Percentiles rank a stretch among this genome's conserved stretches.
These are phyloP conservation scores for Thielaviopsis populi DNA, from an alignment of 2,329 filamentous ascomycete genomes.

Conservation along the genomic window DNA sequence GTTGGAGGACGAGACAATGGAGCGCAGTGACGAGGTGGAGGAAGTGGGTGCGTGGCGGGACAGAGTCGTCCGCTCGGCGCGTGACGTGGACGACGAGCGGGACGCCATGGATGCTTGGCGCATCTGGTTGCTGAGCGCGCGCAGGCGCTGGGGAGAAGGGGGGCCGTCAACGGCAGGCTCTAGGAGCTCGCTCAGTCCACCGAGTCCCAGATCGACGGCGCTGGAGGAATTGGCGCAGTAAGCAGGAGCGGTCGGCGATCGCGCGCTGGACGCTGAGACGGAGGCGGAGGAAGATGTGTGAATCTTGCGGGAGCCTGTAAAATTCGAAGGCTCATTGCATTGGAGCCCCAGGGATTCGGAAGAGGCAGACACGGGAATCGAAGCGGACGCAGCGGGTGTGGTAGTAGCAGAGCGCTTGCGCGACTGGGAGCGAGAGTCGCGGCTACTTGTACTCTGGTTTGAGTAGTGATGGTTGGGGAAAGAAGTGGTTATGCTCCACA, in stretches of 20 bases:
- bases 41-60: conserved; percentile 32
- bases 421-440: conserved; percentile 12
- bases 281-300: neutral
- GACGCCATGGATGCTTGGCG: conserved; percentile 33
- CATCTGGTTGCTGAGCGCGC: conserved; percentile 44
- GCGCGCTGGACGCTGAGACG: neutral
- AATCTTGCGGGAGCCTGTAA: conserved; percentile 1
- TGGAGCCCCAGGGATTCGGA: conserved; percentile 11
- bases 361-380: neutral
- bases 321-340: conserved; percentile 9
- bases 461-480: conserved; percentile 15
- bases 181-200: conserved; percentile 30
- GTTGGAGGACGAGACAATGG: conserved; percentile 22
- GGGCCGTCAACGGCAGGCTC: conserved; percentile 46
- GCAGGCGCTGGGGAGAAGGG: conserved; percentile 44
- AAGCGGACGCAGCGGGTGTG: neutral
- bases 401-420: conserved; percentile 14
- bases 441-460: conserved; percentile 10
- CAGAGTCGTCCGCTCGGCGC: conserved; percentile 9
- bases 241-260: conserved; percentile 13
- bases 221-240: conserved; percentile 3
- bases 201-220: conserved; percentile 1
- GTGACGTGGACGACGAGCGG: conserved; percentile 15
- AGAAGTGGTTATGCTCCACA: conserved; percentile 15
- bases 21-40: conserved; percentile 40